These are phyloP conservation scores for Trichosanthes truncata DNA, from an alignment of 306 rosid species.

Conservation along the genomic window DNA sequence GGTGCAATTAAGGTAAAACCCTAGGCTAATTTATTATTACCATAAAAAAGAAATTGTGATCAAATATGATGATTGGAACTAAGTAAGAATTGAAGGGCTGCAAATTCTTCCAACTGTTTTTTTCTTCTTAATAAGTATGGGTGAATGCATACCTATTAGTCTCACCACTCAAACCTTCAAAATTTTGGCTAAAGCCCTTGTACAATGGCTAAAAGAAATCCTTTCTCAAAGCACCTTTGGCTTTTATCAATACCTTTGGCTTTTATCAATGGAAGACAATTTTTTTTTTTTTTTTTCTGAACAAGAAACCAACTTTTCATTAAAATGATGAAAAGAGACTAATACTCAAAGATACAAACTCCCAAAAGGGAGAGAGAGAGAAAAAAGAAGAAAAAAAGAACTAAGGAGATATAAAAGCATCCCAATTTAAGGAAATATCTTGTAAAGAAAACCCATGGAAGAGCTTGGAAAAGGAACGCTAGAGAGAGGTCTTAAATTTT, in stretches of 20 bases:
- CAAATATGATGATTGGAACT: neutral
- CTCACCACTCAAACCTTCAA: neutral
- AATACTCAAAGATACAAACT: neutral
- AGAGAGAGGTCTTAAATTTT: neutral
- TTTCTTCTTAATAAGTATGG: neutral
- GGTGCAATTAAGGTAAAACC: neutral
- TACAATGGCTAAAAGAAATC: neutral
- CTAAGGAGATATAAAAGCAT: neutral
- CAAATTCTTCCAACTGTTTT: neutral
- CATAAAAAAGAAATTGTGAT: neutral
- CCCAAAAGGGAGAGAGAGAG: neutral
- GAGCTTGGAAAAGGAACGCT: neutral
- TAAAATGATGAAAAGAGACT: neutral
- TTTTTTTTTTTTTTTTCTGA: neutral
- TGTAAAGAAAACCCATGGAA: neutral
- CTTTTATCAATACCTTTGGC: neutral
- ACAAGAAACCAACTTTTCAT: neutral
- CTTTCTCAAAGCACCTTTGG: neutral
- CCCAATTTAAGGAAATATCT: neutral
- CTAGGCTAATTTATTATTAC: neutral
- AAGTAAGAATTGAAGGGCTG: neutral
- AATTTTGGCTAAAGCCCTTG: neutral
- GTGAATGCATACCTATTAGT: neutral
- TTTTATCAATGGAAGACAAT: neutral
- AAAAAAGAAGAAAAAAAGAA: neutral